These are phyloP conservation scores for Trichoderma sp. DNA, from an alignment of 2,329 filamentous ascomycete species.

Conservation along the genomic window DNA sequence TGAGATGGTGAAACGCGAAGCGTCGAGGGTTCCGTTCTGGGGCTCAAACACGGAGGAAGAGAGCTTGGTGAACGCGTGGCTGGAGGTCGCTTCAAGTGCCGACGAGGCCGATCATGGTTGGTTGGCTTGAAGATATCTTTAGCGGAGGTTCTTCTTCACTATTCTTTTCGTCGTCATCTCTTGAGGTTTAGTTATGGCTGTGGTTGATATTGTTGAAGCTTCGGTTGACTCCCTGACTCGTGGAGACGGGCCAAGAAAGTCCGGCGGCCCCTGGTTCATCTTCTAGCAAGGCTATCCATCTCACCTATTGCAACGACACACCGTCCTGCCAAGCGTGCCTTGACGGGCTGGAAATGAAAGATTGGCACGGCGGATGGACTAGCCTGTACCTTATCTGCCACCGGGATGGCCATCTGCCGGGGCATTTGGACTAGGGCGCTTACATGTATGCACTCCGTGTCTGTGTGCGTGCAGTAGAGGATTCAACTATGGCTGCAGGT, in stretches of 20 bases:
- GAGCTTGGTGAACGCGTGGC: background rate
- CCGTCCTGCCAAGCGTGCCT: background rate
- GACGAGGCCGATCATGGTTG: background rate
- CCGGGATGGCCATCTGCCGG: constrained; percentile 9
- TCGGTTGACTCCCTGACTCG: background rate
- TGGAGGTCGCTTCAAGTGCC: background rate
- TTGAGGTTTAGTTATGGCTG: background rate
- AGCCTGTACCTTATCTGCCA: constrained; percentile 7
- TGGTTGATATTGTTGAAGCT: background rate
- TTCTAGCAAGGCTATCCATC: background rate
- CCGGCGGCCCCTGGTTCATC: background rate
- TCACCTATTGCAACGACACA: background rate
- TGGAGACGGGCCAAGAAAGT: background rate
- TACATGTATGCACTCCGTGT: background rate
- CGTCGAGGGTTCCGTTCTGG: constrained; percentile 5
- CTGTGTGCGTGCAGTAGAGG: background rate
- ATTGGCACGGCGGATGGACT: background rate
- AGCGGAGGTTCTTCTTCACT: background rate
- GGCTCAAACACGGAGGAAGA: background rate
- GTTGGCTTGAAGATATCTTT: background rate
- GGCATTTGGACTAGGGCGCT: background rate
- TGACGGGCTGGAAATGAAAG: background rate
- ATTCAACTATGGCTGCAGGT: background rate
- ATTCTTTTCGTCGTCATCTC: background rate
- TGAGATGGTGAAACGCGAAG: constrained; percentile 13